A percentile compares a stretch with the other conserved stretches of the same genome.
phyloP scores from a whole-genome alignment of 495 filamentous ascomycete genomes.

The Aspergillus sclerotioniger region DNA sequence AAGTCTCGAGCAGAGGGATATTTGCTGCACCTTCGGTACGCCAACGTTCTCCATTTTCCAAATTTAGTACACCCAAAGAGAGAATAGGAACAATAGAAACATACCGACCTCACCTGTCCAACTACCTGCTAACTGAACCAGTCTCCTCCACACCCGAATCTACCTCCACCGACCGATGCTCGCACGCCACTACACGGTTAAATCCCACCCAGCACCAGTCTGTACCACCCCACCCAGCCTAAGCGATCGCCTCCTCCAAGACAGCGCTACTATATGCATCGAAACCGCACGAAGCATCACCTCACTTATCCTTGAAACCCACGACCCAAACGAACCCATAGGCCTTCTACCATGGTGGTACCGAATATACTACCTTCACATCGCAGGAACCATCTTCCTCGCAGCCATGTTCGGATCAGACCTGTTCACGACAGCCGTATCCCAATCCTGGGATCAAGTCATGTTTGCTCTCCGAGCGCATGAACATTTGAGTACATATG shows the following conservation, averaged over 20 bases:
- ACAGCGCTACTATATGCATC: conserved; percentile 23
- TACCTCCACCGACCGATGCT: conserved; percentile 25
- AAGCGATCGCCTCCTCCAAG: conserved; percentile 17
- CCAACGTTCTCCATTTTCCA: conserved; percentile 8
- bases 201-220: background rate
- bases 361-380: conserved; percentile 27
- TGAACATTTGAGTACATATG: no score
- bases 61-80: no score
- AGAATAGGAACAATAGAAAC: no score
- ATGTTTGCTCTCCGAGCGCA: no score
- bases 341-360: conserved; percentile 26
- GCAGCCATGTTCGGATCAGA: conserved; percentile 25
- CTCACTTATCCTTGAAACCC: conserved; percentile 17
- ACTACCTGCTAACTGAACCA: conserved; percentile 14
- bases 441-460: conserved; percentile 16
- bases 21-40: conserved; percentile 23
- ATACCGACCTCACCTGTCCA: no score
- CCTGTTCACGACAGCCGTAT: conserved; percentile 21
- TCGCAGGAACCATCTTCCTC: conserved; percentile 22
- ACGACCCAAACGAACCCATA: conserved; percentile 17
- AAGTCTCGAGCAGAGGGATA: conserved; percentile 17
- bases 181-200: conserved; percentile 22
- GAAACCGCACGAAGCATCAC: conserved; percentile 20
- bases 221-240: conserved; percentile 11
- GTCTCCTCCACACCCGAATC: conserved; percentile 19